Evolutionary conservation across 2,329 filamentous ascomycete genomes (phyloP), one percentile per base, ranked within the genome.

Genomic region (Anthostomella pinea): DNA sequence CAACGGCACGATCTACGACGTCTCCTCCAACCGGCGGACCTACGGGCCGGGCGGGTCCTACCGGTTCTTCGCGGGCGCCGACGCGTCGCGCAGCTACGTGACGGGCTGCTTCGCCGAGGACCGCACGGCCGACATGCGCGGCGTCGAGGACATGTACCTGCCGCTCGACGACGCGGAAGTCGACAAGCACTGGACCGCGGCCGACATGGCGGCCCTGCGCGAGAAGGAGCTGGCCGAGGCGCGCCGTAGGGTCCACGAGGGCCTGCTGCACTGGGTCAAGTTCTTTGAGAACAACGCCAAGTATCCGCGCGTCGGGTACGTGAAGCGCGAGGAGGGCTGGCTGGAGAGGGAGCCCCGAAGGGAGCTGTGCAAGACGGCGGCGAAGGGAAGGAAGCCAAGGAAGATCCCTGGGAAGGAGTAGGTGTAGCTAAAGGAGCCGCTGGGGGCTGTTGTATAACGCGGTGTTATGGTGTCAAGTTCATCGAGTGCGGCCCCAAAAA

Each of bases 81-180:
- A 98, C 64, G 90, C 91, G 21, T 81, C 85, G 10, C 83, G 93
- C 31, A 88, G 83, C 14, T 98, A 89, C 63, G 81, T 98, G 8
- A 97, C 93, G 2, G 88, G 87, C 13, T 98, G 93, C 64, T 98
- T 98, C 67, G 69, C 78, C 24, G 83, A 88, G 46, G 93, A 98
- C 69, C 71, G 82, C 20, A 93, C 83, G 2, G 75, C 85, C 3
- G 93, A 98, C 66, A 68, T 96, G 60, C 78, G 86, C 43, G 93
- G 93, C 29, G 83, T 87, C 4, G 93, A 97, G 67, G 76, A 82
- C 46, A 93, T 94, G 77, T 97, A 80, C 65, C 59, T 91, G 7
- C 80, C 80, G 2, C 52, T 79, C 21, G 79, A 83, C 58, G 72
- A 83, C 53, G 68, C 73, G 1, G 69, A 71, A 37, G 73, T 85